A percentile compares a stretch with the other conserved stretches of the same genome.
phyloP scores from a whole-genome alignment of 176 grass and related monocot genomes.

The Carex myosuroides region DNA sequence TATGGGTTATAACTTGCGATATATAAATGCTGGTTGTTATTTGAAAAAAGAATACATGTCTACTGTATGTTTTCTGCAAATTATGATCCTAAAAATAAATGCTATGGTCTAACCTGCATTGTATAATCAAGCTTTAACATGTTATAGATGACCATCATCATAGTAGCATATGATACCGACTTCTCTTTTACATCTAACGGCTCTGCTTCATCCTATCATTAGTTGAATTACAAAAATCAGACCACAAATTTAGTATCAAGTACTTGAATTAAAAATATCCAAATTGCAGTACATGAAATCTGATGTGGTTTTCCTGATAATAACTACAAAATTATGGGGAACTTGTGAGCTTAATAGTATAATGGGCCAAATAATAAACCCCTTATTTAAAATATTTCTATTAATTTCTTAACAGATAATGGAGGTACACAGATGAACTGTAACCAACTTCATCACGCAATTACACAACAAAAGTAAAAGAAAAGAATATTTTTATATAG shows the following conservation, averaged over 20 bases:
- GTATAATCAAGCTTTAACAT: conserved; percentile 69
- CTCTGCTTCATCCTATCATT: conserved; percentile 28
- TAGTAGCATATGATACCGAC: conserved; percentile 10
- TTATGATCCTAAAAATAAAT: not conserved
- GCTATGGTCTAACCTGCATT: conserved; percentile 44
- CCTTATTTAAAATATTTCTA: too few species aligned
- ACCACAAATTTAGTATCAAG: not conserved
- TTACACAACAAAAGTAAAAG: too few species aligned
- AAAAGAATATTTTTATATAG: too few species aligned
- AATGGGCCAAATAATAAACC: too few species aligned
- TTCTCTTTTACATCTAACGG: conserved; percentile 23
- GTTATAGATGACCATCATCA: conserved; percentile 35
- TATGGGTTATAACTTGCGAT: not conserved
- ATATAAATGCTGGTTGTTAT: not conserved
- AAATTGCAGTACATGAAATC: too few species aligned
- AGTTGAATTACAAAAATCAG: conserved; percentile 5
- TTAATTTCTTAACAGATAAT: too few species aligned
- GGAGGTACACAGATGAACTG: too few species aligned
- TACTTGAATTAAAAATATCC: not conserved
- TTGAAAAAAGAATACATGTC: not conserved
- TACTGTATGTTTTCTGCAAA: not conserved
- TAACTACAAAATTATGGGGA: too few species aligned
- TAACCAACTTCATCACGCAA: too few species aligned
- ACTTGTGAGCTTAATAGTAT: too few species aligned
- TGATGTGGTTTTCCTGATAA: too few species aligned